These are phyloP conservation scores for Akebia trifoliata DNA, from an alignment of 164 flowering plant genomes.

Conservation along the genomic window DNA sequence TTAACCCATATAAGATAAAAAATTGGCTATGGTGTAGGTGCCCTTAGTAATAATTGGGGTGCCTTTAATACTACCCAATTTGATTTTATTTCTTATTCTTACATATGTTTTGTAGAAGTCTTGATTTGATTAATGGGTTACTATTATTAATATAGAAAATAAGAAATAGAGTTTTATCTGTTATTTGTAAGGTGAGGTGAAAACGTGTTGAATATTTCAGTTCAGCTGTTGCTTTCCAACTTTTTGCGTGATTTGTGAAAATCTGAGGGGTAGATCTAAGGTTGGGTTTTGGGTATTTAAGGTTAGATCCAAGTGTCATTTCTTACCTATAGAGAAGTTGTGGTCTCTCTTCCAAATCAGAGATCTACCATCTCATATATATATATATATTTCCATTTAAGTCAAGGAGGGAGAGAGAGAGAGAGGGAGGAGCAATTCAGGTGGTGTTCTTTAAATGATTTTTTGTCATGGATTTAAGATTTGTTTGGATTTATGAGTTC, in stretches of 20 bases:
- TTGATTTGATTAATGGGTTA: too few relatives aligned
- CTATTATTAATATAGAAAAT: too few relatives aligned
- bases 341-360: constrained; percentile 3
- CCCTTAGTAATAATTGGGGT: too few relatives aligned
- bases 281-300: constrained; percentile 16
- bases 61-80: too few relatives aligned
- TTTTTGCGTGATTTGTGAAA: constrained; percentile 7
- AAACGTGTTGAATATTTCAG: constrained; percentile 15
- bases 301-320: too few relatives aligned
- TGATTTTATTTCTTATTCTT: too few relatives aligned
- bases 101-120: too few relatives aligned
- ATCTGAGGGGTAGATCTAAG: constrained; percentile 11
- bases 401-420: neutral
- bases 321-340: neutral
- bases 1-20: too few relatives aligned
- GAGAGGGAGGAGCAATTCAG: too few relatives aligned
- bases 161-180: too few relatives aligned
- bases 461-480: neutral
- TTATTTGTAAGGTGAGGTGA: too few relatives aligned
- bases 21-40: too few relatives aligned
- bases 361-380: constrained; percentile 8
- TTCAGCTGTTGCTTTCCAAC: constrained; percentile 5
- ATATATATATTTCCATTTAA: neutral
- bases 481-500: neutral
- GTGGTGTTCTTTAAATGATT: constrained; percentile 1